Evolutionary conservation across 768 basidiomycete species (phyloP).

Genomic region (Rhodosporidiobolus odoratus): DNA sequence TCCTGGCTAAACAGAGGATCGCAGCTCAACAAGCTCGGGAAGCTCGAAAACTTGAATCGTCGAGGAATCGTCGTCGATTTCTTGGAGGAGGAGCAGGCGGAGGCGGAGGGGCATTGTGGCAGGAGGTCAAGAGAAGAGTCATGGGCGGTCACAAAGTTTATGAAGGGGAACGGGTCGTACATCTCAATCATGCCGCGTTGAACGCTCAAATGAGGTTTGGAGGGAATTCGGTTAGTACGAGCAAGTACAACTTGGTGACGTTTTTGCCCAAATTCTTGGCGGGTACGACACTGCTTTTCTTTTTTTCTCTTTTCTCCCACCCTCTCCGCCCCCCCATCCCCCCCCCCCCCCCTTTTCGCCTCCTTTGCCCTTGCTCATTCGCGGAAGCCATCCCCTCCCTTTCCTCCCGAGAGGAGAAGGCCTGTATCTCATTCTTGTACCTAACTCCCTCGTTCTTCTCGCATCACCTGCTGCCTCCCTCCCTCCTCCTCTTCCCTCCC

Average conservation of each 20-base stretch:
- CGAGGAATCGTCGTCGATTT: background rate
- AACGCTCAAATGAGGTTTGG: conserved; percentile 60
- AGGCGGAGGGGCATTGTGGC: too few species aligned
- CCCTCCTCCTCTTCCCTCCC: too few species aligned
- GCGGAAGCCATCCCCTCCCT: background rate
- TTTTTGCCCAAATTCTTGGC: conserved; percentile 89
- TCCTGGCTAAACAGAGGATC: conserved; percentile 22
- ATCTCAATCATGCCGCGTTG: conserved; percentile 68
- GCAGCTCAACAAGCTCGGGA: conserved; percentile 27
- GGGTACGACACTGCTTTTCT: conserved; percentile 54
- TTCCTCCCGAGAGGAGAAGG: too few species aligned
- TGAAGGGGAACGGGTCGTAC: conserved; percentile 70
- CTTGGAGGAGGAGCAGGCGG: too few species aligned
- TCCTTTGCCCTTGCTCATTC: background rate
- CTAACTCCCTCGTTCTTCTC: too few species aligned
- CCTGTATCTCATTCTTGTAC: too few species aligned
- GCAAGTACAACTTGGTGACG: conserved; percentile 82
- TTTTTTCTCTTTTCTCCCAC: background rate
- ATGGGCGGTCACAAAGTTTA: conserved; percentile 25
- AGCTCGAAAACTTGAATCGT: background rate
- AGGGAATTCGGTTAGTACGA: conserved; percentile 83
- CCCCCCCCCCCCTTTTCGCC: background rate
- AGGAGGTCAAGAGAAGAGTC: conserved; percentile 2
- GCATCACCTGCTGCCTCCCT: too few species aligned
- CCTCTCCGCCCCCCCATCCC: background rate